phyloP scores from a whole-genome alignment of 2,329 filamentous ascomycete genomes.

The Neonectria faginata region DNA sequence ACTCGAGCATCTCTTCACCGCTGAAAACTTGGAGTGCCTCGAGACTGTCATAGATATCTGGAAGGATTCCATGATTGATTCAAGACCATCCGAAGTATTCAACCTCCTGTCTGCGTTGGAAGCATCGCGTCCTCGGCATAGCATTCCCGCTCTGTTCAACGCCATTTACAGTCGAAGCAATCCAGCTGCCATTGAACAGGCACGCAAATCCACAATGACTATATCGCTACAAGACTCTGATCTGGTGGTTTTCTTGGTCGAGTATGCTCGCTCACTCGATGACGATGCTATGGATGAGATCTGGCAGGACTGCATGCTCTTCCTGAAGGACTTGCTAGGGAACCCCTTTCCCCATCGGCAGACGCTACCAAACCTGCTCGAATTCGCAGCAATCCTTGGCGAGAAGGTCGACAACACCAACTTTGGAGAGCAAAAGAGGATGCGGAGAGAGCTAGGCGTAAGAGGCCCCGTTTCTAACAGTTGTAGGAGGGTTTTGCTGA shows the following conservation, averaged over 20 bases:
- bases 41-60: conserved; percentile 92
- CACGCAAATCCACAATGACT: conserved; percentile 87
- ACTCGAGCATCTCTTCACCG: conserved; percentile 91
- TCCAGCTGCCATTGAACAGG: conserved; percentile 79
- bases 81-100: conserved; percentile 74
- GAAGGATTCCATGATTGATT: conserved; percentile 65
- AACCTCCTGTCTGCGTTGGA: conserved; percentile 91
- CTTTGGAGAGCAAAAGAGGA: conserved; percentile 92
- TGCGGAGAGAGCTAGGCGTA: conserved; percentile 90
- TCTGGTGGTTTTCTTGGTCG: conserved; percentile 87
- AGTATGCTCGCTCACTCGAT: conserved; percentile 89
- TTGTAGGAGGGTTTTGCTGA: conserved; percentile 42
- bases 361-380: conserved; percentile 84
- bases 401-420: conserved; percentile 98
- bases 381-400: conserved; percentile 89
- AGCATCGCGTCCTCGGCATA: conserved; percentile 89
- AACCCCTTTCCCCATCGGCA: conserved; percentile 97
- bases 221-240: conserved; percentile 86
- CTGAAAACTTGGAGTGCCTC: conserved; percentile 91
- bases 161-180: conserved; percentile 96
- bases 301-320: conserved; percentile 93
- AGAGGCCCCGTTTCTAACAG: conserved; percentile 50
- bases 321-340: conserved; percentile 87
- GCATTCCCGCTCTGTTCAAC: conserved; percentile 94
- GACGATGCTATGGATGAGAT: conserved; percentile 99